Conservation (phyloP, 805 yeast species). For the Candida multigemmis region DNA sequence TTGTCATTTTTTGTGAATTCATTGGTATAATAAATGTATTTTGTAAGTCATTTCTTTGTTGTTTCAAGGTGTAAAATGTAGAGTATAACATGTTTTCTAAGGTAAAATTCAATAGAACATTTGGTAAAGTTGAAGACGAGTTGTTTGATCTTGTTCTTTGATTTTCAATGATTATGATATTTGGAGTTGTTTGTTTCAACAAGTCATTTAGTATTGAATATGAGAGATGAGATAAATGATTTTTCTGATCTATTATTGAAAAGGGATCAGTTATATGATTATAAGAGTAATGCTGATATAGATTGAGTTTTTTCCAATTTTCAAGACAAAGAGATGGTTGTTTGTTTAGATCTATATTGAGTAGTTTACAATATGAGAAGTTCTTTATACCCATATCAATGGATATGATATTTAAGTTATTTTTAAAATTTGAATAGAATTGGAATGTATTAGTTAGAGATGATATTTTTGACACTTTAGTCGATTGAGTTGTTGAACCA, state of each 20-base stretch:
- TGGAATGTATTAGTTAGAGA: slow-evolving; percentile 3
- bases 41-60: slow-evolving; percentile 4
- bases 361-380: slow-evolving; percentile 25
- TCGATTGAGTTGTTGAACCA: slow-evolving; percentile 10
- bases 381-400: slow-evolving; percentile 35
- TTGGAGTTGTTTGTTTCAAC: slow-evolving; percentile 10
- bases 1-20: slow-evolving; percentile 26
- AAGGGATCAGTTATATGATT: slow-evolving; percentile 5
- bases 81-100: slow-evolving; percentile 29
- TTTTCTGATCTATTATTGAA: not conserved
- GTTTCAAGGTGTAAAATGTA: slow-evolving; percentile 11
- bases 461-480: slow-evolving; percentile 6
- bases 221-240: slow-evolving; percentile 2
- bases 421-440: slow-evolving; percentile 4
- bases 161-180: slow-evolving; percentile 24
- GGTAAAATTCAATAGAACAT: slow-evolving; percentile 25
- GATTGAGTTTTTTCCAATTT: slow-evolving; percentile 20
- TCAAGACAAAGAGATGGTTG: slow-evolving; percentile 4
- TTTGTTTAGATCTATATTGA: slow-evolving; percentile 1
- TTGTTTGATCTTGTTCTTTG: slow-evolving; percentile 30
- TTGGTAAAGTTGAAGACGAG: slow-evolving; percentile 27
- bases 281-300: slow-evolving; percentile 9
- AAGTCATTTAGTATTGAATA: slow-evolving; percentile 3
- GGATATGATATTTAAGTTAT: slow-evolving; percentile 12
- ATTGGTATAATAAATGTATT: slow-evolving; percentile 20